Evolutionary conservation across 1,284 basidiomycete species (phyloP).

Genomic region (Pholiota adiposa): DNA sequence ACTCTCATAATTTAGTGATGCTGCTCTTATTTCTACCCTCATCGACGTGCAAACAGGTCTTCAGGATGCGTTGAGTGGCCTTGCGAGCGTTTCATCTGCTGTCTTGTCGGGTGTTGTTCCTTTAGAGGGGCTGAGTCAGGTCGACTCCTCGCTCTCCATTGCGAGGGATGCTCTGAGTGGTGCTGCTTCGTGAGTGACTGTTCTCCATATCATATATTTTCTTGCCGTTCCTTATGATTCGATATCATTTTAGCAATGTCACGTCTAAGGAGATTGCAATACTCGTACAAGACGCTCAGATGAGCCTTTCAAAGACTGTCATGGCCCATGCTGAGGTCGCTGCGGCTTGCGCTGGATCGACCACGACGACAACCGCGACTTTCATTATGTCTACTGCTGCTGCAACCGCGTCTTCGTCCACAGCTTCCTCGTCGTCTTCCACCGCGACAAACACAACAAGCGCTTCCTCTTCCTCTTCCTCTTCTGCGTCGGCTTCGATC

Average conservation of each 20-base stretch:
- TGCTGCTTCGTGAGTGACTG: conserved; percentile 35
- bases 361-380: not conserved
- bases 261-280: not conserved
- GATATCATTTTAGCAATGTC: not conserved
- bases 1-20: conserved; percentile 28
- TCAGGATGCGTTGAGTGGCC: conserved; percentile 33
- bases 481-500: not conserved
- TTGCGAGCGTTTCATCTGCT: conserved; percentile 27
- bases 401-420: not conserved
- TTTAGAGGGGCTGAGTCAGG: conserved; percentile 36
- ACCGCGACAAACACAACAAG: not conserved
- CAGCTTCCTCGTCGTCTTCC: conserved; percentile 2
- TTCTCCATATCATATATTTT: not conserved
- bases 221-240: too few species aligned
- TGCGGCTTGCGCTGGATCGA: conserved; percentile 19
- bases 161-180: conserved; percentile 36
- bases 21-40: conserved; percentile 27
- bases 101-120: conserved; percentile 38
- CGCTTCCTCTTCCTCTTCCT: not conserved
- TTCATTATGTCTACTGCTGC: not conserved
- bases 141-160: conserved; percentile 28
- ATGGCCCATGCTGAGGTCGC: conserved; percentile 22
- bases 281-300: conserved; percentile 16
- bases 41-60: conserved; percentile 32
- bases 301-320: conserved; percentile 20